Conservation (phyloP, 192 early-diverging fungal species). For the Dissophora ornata region DNA sequence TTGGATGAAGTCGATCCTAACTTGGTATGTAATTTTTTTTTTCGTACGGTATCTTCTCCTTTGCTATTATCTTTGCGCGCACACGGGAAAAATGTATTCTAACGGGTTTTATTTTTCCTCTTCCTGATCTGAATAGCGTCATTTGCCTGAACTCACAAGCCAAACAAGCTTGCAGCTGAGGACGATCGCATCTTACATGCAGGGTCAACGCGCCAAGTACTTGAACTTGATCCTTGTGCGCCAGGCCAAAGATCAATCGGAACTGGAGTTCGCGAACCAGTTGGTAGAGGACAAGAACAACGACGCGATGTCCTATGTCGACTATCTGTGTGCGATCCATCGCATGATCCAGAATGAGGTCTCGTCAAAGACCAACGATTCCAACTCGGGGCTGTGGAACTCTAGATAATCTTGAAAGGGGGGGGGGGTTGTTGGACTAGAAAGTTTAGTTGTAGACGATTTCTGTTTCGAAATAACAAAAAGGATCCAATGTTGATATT, state of each 20-base stretch:
- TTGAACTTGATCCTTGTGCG: slow-evolving; percentile 80
- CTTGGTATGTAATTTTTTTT: slow-evolving; percentile 67
- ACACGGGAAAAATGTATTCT: too few relatives aligned
- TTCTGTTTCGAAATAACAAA: too few relatives aligned
- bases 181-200: slow-evolving; percentile 71
- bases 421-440: too few relatives aligned
- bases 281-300: slow-evolving; percentile 92
- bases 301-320: slow-evolving; percentile 92
- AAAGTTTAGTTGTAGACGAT: too few relatives aligned
- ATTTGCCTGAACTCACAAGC: slow-evolving; percentile 78
- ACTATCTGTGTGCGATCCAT: slow-evolving; percentile 90
- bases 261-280: slow-evolving; percentile 80
- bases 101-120: too few relatives aligned
- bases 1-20: slow-evolving; percentile 77
- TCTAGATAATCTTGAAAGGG: slow-evolving; percentile 6
- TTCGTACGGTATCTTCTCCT: too few relatives aligned
- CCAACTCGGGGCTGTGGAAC: slow-evolving; percentile 14
- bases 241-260: slow-evolving; percentile 84
- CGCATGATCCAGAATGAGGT: slow-evolving; percentile 85
- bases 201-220: slow-evolving; percentile 72
- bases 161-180: slow-evolving; percentile 64
- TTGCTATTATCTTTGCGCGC: too few relatives aligned
- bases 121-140: slow-evolving; percentile 52
- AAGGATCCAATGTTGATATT: too few relatives aligned
- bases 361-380: slow-evolving; percentile 26